Conservation (phyloP, 345 rosid species). For the Salix dunnii region DNA sequence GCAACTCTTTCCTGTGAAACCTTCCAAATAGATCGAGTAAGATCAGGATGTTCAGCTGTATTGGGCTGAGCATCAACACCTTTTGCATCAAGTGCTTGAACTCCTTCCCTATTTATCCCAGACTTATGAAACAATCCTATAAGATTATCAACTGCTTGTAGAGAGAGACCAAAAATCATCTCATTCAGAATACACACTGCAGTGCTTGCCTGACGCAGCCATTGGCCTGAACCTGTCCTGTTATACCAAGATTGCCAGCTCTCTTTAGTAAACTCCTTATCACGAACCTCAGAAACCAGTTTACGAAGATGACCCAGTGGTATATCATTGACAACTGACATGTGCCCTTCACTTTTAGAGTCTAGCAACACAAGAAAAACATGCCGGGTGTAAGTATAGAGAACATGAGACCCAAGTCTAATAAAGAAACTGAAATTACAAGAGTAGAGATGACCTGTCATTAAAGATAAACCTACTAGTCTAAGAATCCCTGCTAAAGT, state of each 20-base stretch:
- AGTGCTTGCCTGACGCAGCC: slow-evolving; percentile 75
- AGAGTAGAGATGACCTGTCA: slow-evolving; percentile 65
- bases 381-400: slow-evolving; percentile 24
- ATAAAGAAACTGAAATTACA: slow-evolving; percentile 17
- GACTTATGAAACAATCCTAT: slow-evolving; percentile 54
- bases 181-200: slow-evolving; percentile 84
- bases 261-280: slow-evolving; percentile 57
- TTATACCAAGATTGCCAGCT: slow-evolving; percentile 81
- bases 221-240: slow-evolving; percentile 70
- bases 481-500: slow-evolving; percentile 80
- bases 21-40: slow-evolving; percentile 48
- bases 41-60: slow-evolving; percentile 5
- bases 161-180: slow-evolving; percentile 79
- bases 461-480: slow-evolving; percentile 78
- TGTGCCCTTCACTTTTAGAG: slow-evolving; percentile 47
- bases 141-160: slow-evolving; percentile 49
- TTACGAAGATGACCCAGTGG: slow-evolving; percentile 60
- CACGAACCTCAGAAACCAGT: slow-evolving; percentile 69
- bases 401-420: slow-evolving; percentile 10
- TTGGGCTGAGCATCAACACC: slow-evolving; percentile 14
- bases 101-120: slow-evolving; percentile 24
- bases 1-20: slow-evolving; percentile 41
- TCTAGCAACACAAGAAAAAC: slow-evolving; percentile 43
- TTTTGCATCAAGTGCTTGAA: slow-evolving; percentile 20
- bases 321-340: slow-evolving; percentile 67